Percentiles rank a stretch among this genome's conserved stretches.
Conservation (phyloP, 257 asterid species). For the Nicotiana knightiana region DNA sequence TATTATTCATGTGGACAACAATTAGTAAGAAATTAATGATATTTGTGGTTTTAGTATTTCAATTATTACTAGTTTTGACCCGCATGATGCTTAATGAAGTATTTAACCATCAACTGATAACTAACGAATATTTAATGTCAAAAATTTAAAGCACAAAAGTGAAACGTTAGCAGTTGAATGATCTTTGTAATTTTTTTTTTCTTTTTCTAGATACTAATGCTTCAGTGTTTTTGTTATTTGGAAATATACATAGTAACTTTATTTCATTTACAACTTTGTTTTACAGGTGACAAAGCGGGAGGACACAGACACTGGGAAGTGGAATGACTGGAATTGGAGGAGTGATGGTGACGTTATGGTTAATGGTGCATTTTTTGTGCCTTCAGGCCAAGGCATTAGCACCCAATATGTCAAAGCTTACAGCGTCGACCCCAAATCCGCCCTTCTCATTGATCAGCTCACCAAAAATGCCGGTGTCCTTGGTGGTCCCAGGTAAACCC, state of each 20-base stretch:
- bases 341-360: slow-evolving; percentile 36
- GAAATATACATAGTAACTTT: too few species aligned
- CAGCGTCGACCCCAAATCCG: slow-evolving; percentile 33
- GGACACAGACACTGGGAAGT: slow-evolving; percentile 19
- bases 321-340: slow-evolving; percentile 37
- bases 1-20: not conserved
- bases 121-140: too few species aligned
- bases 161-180: too few species aligned
- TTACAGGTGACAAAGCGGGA: slow-evolving; percentile 33
- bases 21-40: not conserved
- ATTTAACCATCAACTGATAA: not conserved
- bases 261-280: too few species aligned
- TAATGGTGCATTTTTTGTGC: slow-evolving; percentile 34
- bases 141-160: too few species aligned
- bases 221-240: not conserved
- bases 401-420: slow-evolving; percentile 33
- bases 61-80: not conserved
- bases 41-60: not conserved
- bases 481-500: slow-evolving; percentile 9
- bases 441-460: slow-evolving; percentile 25
- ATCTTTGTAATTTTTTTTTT: too few species aligned
- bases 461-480: slow-evolving; percentile 31
- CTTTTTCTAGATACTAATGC: not conserved
- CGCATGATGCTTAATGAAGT: not conserved
- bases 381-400: slow-evolving; percentile 28